Evolutionary conservation across 1,139 yeast genomes (phyloP), one percentile per base, ranked within the genome.

Genomic region (Kodamaea plutei): DNA sequence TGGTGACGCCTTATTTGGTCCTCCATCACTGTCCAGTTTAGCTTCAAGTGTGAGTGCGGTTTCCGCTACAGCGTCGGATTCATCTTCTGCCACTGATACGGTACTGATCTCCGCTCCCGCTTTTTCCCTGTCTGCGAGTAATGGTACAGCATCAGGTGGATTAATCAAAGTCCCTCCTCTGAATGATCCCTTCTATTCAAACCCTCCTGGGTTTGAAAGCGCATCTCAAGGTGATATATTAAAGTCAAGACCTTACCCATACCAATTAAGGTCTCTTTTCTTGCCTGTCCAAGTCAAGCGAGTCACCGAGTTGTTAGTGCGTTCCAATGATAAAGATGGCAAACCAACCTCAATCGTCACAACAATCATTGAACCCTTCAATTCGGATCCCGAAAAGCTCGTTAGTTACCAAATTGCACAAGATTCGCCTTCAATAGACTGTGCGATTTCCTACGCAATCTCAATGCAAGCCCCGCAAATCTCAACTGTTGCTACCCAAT

Each of bases 401-500:
- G 41, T 63, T 5, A 51, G 64, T 8, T 62, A 58, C 39, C 65
- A 59, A 33, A 37, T 51, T n/a, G 64, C 65, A 26, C 52, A 61
- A 41, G 67, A 64, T 40, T 42, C 64, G 5, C 45, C 64, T 2
- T 31, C 34, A 13, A n/a, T 35, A 2, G 37, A 56, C 34, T 64
- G 69, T 47, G 45, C 64, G 4, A 58, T 64, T 2, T 61, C 68
- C 0, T 61, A 56, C 37, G 50, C 56, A 0, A 41, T 56, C 12
- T 39, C 39, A 26, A 12, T 20, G 7, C 20, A 50, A 5, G 36
- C 40, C 3, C 36, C 57, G 2, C 36, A 38, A 8, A 25, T 48
- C 25, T 31, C 38, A n/a, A 49, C 54, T 20, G 25, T 52, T 9
- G 37, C 37, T 8, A 38, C 44, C 3, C 48, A 50, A 31, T 43